Percentiles rank a stretch among this genome's conserved stretches.
phyloP scores from a whole-genome alignment of 2,329 filamentous ascomycete genomes.

The Dissoconium aciculare region DNA sequence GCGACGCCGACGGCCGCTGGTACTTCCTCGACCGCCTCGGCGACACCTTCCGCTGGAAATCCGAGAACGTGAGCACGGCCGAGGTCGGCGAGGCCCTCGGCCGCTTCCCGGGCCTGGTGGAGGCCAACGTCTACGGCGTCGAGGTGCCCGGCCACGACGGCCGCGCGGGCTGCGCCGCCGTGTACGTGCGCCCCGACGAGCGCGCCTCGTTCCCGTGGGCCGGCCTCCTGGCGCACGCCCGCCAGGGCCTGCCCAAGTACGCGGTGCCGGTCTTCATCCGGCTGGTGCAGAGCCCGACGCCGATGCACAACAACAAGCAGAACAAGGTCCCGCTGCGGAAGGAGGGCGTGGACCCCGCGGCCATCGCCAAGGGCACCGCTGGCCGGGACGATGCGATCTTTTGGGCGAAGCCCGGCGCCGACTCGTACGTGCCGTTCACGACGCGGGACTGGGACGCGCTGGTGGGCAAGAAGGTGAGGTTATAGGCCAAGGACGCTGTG shows the following conservation, averaged over 20 bases:
- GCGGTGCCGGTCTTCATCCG: slow-evolving; percentile 62
- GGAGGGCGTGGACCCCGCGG: slow-evolving; percentile 47
- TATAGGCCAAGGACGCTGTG: slow-evolving; percentile 4
- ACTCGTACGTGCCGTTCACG: slow-evolving; percentile 43
- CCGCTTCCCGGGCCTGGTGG: slow-evolving; percentile 29
- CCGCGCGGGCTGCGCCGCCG: slow-evolving; percentile 42
- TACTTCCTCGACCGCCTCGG: slow-evolving; percentile 36
- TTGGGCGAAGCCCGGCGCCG: slow-evolving; percentile 35
- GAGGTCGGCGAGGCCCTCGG: slow-evolving; percentile 34
- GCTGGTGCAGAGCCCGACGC: slow-evolving; percentile 39
- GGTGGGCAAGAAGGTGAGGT: slow-evolving; percentile 8
- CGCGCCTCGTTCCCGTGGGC: slow-evolving; percentile 42
- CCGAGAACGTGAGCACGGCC: slow-evolving; percentile 35
- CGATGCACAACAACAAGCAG: slow-evolving; percentile 67
- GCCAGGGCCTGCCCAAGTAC: slow-evolving; percentile 51
- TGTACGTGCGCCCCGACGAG: slow-evolving; percentile 32
- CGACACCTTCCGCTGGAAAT: slow-evolving; percentile 38
- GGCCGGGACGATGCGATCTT: slow-evolving; percentile 33
- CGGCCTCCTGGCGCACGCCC: slow-evolving; percentile 43
- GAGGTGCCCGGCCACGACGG: slow-evolving; percentile 32
- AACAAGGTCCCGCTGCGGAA: slow-evolving; percentile 57
- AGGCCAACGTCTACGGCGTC: slow-evolving; percentile 38
- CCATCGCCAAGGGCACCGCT: slow-evolving; percentile 31
- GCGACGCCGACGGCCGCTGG: slow-evolving; percentile 32
- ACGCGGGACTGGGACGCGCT: slow-evolving; percentile 38